Evolutionary conservation across 257 asterid genomes (phyloP).

Genomic region (Solanum microdontum): DNA sequence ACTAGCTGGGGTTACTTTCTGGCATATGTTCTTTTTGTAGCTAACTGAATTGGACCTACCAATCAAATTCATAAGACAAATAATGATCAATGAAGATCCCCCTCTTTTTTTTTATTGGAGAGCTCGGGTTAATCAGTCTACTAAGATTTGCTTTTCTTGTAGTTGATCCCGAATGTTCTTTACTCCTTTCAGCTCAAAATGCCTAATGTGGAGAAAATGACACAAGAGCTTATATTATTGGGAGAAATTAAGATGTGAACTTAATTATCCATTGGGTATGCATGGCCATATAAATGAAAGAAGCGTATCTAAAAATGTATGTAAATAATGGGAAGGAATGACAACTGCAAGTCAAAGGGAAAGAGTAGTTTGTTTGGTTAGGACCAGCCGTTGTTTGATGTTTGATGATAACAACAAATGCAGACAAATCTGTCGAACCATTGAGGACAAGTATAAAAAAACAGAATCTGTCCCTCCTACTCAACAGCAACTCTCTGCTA

Average conservation of each 20-base stretch:
- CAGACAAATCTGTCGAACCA: constrained; percentile 5
- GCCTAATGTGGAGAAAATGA: not conserved
- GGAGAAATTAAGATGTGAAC: not conserved
- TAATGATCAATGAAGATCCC: not conserved
- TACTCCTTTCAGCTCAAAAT: not conserved
- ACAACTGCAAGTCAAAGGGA: constrained; percentile 12
- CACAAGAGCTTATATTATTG: not conserved
- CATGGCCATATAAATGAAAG: not conserved
- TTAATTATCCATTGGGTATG: not conserved
- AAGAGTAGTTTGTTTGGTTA: not conserved
- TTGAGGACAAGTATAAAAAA: constrained; percentile 1
- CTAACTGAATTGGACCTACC: not conserved
- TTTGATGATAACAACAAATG: not conserved
- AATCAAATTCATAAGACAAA: not conserved
- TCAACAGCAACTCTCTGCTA: not conserved
- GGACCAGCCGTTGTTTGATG: constrained; percentile 7
- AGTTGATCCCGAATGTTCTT: not conserved
- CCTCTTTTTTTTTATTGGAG: not conserved
- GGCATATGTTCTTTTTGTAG: not conserved
- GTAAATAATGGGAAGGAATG: not conserved
- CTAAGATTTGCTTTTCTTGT: not conserved
- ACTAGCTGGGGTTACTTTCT: not conserved
- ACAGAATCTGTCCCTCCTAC: constrained; percentile 1
- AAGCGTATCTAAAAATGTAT: not conserved
- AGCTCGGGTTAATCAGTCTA: not conserved